Conservation (phyloP, 768 basidiomycete genomes). For the Russula olivacea region DNA sequence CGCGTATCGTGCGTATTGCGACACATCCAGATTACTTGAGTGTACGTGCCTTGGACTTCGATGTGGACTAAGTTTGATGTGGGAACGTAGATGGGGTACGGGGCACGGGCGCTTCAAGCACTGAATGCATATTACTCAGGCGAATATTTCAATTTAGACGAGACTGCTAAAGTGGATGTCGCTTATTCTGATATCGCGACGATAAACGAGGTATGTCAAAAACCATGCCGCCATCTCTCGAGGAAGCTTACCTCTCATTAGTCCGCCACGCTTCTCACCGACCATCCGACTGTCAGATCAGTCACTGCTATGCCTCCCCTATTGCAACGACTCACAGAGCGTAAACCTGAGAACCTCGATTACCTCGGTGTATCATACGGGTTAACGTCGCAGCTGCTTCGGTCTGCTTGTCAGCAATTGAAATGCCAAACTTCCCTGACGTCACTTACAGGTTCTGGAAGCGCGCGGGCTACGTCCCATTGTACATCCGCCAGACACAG, state of each 20-base stretch:
- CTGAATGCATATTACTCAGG: conserved; percentile 91
- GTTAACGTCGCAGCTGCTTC: conserved; percentile 75
- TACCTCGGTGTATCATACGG: conserved; percentile 97
- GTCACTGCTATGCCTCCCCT: conserved; percentile 84
- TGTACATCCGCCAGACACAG: conserved; percentile 89
- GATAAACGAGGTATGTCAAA: conserved; percentile 43
- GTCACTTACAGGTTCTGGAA: conserved; percentile 78
- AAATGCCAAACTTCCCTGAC: conserved; percentile 6
- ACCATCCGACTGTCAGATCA: conserved; percentile 67
- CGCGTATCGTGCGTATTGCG: conserved; percentile 86
- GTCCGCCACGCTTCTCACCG: conserved; percentile 62
- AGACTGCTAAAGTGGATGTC: conserved; percentile 47
- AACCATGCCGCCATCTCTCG: neutral
- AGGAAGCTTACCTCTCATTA: conserved; percentile 26
- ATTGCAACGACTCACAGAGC: conserved; percentile 82
- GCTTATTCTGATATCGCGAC: conserved; percentile 54
- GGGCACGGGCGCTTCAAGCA: conserved; percentile 78
- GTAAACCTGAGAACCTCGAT: conserved; percentile 84
- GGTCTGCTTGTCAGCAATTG: conserved; percentile 37
- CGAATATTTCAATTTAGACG: conserved; percentile 84
- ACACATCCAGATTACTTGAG: conserved; percentile 93
- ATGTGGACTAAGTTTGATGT: conserved; percentile 12
- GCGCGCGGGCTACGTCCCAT: conserved; percentile 80
- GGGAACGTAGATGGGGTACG: conserved; percentile 84
- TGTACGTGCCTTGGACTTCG: conserved; percentile 41